Percentiles rank a stretch among this genome's conserved stretches.
These are phyloP conservation scores for Kentomonas sorsogonicus DNA, from an alignment of 208 protist genomes.

Conservation along the genomic window DNA sequence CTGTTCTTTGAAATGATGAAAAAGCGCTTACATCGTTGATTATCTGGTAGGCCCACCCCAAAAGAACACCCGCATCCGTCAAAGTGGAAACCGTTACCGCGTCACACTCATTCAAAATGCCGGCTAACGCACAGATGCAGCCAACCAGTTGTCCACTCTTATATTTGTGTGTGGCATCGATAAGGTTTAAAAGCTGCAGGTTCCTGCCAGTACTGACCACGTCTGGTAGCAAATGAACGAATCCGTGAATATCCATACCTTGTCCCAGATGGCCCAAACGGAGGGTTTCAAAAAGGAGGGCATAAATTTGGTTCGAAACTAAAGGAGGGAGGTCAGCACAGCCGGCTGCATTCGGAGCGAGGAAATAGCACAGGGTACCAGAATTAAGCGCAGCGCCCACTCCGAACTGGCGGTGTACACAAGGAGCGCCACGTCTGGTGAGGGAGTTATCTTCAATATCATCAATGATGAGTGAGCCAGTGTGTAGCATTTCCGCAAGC, in stretches of 20 bases:
- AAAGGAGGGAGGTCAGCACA: slow-evolving; percentile 28
- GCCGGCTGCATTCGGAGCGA: slow-evolving; percentile 34
- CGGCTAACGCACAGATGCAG: slow-evolving; percentile 42
- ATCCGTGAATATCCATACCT: slow-evolving; percentile 56
- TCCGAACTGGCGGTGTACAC: slow-evolving; percentile 50
- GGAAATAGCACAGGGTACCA: slow-evolving; percentile 66
- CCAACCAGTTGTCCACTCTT: slow-evolving; percentile 46
- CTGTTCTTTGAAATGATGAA: slow-evolving; percentile 26
- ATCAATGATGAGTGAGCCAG: slow-evolving; percentile 71
- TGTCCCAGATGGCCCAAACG: slow-evolving; percentile 56
- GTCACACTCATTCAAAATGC: slow-evolving; percentile 37
- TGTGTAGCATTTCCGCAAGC: slow-evolving; percentile 57
- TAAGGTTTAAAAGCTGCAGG: slow-evolving; percentile 24
- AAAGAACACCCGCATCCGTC: slow-evolving; percentile 29
- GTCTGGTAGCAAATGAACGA: slow-evolving; percentile 46
- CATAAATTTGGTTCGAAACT: slow-evolving; percentile 39
- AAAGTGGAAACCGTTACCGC: slow-evolving; percentile 19
- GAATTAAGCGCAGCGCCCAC: slow-evolving; percentile 56
- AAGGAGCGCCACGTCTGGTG: slow-evolving; percentile 46
- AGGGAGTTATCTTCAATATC: slow-evolving; percentile 69
- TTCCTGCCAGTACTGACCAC: slow-evolving; percentile 34
- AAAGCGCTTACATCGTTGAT: slow-evolving; percentile 57
- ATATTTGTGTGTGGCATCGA: slow-evolving; percentile 43
- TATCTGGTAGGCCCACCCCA: slow-evolving; percentile 69
- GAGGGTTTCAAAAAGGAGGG: slow-evolving; percentile 57